Base-by-base conservation (phyloP, 2,329 filamentous ascomycete species). In the Cordyceps javanica region DNA sequence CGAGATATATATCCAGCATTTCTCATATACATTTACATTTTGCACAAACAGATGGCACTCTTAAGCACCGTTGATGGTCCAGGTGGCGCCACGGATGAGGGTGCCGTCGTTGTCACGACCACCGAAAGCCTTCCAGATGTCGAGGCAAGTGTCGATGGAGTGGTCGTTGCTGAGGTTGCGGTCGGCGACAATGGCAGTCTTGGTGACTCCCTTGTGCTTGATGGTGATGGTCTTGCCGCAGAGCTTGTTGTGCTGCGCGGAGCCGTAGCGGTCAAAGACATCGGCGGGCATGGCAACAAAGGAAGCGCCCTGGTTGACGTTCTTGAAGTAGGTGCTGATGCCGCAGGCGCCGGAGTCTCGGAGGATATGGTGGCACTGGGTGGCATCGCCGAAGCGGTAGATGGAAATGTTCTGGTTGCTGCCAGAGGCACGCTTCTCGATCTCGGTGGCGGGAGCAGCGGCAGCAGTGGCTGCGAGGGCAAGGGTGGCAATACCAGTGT, bases 181-280 rank as follows among this genome's bases (percentile, higher is more conserved):
- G 49, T 61, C 59, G 6, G 59, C 59, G 28, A 61, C 57, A 34
- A 61, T 52, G 36, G 52, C 59, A 2, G 44, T 59, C 23, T 54
- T 52, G 28, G 57, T 59, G 30, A 59, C 57, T 16, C 59, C 59
- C 28, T 60, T 60, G 59, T 45, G 59, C 16, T 39, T 59, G 52
- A 61, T 59, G 52, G 59, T 61, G 51, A 60, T 57, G 32, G 39
- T 50, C 57, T 61, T 61, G 32, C 57, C 59, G 52, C 59, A 61
- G 28, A 61, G 59, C 21, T 42, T 53, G 59, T 61, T 61, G 48
- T 59, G 21, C 57, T 61, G 59, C n/a, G 59, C 52, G 21, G 56
- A 2, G 41, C 57, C 59, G 36, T 59, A 61, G 36, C 26, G 26
- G 53, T 61, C 59, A 32, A 61, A 61, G 46, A 61, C 28, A 14